These are phyloP conservation scores for Botrytis aclada DNA, from an alignment of 2,329 filamentous ascomycete species.

Conservation along the genomic window DNA sequence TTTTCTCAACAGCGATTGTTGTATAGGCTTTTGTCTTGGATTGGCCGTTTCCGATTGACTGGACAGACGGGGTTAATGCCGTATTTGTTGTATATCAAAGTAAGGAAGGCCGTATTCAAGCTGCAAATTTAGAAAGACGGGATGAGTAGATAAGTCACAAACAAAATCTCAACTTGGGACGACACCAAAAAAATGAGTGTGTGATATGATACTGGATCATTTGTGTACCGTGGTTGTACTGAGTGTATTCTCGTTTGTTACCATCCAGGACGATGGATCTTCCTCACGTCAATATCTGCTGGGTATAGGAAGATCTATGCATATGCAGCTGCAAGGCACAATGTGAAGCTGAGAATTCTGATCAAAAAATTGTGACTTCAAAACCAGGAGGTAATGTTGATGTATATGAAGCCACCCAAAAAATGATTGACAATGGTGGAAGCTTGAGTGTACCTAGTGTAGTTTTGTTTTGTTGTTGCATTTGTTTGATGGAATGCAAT, in stretches of 20 bases:
- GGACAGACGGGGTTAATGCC: neutral
- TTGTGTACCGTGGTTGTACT: neutral
- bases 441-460: neutral
- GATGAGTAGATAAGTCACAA: neutral
- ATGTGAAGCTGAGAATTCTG: conserved; percentile 5
- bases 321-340: conserved; percentile 13
- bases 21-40: neutral
- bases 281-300: conserved; percentile 10
- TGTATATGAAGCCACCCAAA: neutral
- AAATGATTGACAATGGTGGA: conserved; percentile 6
- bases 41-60: neutral
- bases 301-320: conserved; percentile 15
- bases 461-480: neutral
- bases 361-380: neutral
- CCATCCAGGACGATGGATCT: neutral
- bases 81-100: neutral
- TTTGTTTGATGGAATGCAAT: neutral
- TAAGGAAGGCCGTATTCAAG: neutral
- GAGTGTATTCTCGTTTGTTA: neutral
- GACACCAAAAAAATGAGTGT: conserved; percentile 6
- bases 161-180: neutral
- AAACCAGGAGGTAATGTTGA: neutral
- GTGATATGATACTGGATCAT: conserved; percentile 1
- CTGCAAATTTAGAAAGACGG: neutral
- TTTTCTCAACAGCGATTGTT: neutral